A percentile compares a stretch with the other conserved stretches of the same genome.
Conservation (phyloP, 352 stramenopile species). For the Pythium pectinolyticum region DNA sequence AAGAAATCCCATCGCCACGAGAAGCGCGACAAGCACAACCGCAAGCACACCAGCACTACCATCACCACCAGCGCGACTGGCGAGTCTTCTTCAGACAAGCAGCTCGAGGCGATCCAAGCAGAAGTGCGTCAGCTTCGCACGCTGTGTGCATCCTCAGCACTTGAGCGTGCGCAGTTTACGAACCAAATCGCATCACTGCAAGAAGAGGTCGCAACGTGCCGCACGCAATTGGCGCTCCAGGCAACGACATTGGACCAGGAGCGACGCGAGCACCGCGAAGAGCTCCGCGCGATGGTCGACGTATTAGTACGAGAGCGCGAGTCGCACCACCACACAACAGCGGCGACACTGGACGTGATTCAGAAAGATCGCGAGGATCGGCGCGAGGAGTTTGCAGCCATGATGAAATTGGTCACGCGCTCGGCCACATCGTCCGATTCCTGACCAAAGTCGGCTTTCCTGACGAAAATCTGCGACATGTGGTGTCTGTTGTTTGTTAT, state of each 20-base stretch:
- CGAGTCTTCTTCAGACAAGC: too few relatives aligned
- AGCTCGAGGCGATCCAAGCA: not conserved
- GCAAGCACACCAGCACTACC: too few relatives aligned
- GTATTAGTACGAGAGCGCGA: conserved; percentile 8
- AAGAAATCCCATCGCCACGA: too few relatives aligned
- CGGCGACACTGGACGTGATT: not conserved
- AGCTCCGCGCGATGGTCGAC: conserved; percentile 4
- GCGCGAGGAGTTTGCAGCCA: conserved; percentile 13
- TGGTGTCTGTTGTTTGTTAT: too few relatives aligned
- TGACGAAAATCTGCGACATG: too few relatives aligned
- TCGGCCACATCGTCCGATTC: too few relatives aligned
- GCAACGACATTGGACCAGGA: not conserved
- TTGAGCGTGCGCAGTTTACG: not conserved
- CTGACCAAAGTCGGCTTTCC: too few relatives aligned
- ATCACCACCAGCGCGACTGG: too few relatives aligned
- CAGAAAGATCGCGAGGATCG: conserved; percentile 16
- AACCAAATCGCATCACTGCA: not conserved
- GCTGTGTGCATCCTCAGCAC: not conserved
- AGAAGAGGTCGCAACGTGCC: not conserved
- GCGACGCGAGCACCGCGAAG: conserved; percentile 4
- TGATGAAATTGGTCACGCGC: conserved; percentile 16
- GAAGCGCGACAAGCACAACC: too few relatives aligned
- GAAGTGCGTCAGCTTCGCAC: not conserved
- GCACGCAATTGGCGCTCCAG: not conserved
- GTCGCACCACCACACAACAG: conserved; percentile 7